Evolutionary conservation across 176 grass and related monocot genomes (phyloP).

Genomic region (Oryza australiensis): DNA sequence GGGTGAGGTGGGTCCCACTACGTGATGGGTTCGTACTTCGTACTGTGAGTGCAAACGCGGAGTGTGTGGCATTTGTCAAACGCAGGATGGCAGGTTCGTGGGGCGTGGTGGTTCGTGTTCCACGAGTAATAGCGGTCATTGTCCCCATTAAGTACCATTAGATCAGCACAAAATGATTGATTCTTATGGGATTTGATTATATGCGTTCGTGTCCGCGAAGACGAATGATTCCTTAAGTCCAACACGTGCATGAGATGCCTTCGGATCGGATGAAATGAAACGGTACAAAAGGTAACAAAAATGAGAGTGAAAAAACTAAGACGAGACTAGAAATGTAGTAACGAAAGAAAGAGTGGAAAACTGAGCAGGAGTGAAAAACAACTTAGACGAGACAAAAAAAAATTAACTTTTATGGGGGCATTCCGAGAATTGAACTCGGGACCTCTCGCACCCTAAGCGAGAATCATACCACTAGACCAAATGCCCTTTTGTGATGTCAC

Average conservation of each 20-base stretch:
- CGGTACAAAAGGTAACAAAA: too few species aligned
- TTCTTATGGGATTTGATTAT: not conserved
- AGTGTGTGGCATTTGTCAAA: not conserved
- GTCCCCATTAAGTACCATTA: conserved; percentile 1
- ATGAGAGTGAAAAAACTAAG: too few species aligned
- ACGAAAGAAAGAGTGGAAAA: too few species aligned
- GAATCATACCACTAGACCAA: conserved; percentile 99
- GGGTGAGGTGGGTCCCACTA: not conserved
- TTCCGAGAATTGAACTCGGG: conserved; percentile 98
- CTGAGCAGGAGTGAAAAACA: too few species aligned
- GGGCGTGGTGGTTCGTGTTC: conserved; percentile 15
- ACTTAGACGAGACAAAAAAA: too few species aligned
- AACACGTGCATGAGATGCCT: not conserved
- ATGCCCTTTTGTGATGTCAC: conserved; percentile 27
- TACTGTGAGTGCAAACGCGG: not conserved
- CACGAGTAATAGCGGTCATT: conserved; percentile 14
- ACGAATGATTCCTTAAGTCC: not conserved
- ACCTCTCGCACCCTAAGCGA: conserved; percentile 99
- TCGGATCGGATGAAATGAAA: not conserved
- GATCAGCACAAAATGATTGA: not conserved
- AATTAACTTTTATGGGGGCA: conserved; percentile 17
- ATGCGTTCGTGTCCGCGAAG: not conserved
- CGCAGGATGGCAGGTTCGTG: not conserved
- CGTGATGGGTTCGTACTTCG: too few species aligned
- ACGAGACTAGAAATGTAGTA: too few species aligned